Conservation (phyloP, 495 filamentous ascomycete species). For the Xylaria nigripes region DNA sequence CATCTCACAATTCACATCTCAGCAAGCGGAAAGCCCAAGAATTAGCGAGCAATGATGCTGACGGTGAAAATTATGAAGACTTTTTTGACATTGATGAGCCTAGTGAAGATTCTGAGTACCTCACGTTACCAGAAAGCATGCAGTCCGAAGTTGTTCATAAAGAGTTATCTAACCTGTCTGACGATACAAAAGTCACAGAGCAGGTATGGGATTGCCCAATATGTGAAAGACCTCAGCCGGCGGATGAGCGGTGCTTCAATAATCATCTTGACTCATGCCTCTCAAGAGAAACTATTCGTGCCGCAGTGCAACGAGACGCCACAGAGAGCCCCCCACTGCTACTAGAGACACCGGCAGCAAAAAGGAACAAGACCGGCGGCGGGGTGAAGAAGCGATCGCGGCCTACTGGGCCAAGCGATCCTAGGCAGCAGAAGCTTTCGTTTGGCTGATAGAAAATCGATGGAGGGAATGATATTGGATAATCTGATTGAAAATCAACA, state of each 20-base stretch:
- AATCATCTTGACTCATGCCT: slow-evolving; percentile 92
- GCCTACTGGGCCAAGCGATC: slow-evolving; percentile 23
- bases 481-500: background rate
- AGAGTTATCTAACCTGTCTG: slow-evolving; percentile 22
- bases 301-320: slow-evolving; percentile 55
- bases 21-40: slow-evolving; percentile 15
- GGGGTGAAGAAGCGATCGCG: slow-evolving; percentile 31
- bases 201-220: slow-evolving; percentile 82
- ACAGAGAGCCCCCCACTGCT: slow-evolving; percentile 10
- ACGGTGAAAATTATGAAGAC: slow-evolving; percentile 9
- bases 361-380: slow-evolving; percentile 23
- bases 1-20: slow-evolving; percentile 5
- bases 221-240: slow-evolving; percentile 61
- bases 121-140: background rate
- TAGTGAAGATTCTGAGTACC: background rate
- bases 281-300: slow-evolving; percentile 74
- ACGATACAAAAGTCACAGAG: slow-evolving; percentile 40
- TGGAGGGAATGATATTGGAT: background rate
- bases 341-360: slow-evolving; percentile 14
- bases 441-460: slow-evolving; percentile 24
- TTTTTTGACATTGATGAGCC: background rate
- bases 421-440: slow-evolving; percentile 38
- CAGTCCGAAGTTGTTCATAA: background rate
- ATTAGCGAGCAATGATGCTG: slow-evolving; percentile 1
- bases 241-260: slow-evolving; percentile 77